Base-by-base conservation (phyloP, 2,329 filamentous ascomycete species). In the Herpotrichia juniperi region DNA sequence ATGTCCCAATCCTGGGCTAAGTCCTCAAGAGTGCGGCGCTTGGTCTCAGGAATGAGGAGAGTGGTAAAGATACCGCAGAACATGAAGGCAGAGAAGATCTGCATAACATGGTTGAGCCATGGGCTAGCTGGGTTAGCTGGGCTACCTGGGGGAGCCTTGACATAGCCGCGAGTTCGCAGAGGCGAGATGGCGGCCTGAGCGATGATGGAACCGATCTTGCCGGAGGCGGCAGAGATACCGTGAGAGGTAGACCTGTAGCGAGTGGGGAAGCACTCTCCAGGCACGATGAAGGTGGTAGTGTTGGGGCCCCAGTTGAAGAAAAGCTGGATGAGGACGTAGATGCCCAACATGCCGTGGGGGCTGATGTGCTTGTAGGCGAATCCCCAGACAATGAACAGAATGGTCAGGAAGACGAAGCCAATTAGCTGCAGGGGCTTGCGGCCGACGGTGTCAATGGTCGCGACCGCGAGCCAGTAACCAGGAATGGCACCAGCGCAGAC, bases 71-170 rank as follows among this genome's bases (percentile, higher is more conserved):
- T 82, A 50, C 90, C 90, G 32, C 82, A 82, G 3, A 93, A 78
- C 90, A 92, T 93, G 77, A 93, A 92, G 10, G 90, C 80, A 0
- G 88, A 88, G 72, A 90, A 92, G 43, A 92, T 87, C 66, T 91
- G 82, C 77, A 93, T 86, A 42, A 93, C 82, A 49, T 88, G 85
- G 72, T 89, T 83, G 55, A 93, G 79, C 82, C 87, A 89, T 2
- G 87, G 88, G 14, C 70, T 78, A 0, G 81, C 79, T 8, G 10
- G 8, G 16, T 10, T 16, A 10, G 8, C 11, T 39, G 34, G 9
- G 6, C 11, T 8, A 19, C 17, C 34, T 10, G 34, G 17, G 14
- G 76, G 71, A 2, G 21, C 31, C 30, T 50, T 37, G 25, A 39
- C 58, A 10, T 53, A 75, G 25, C 85, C 87, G 24, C 82, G 81